Evolutionary conservation across 2,329 filamentous ascomycete species (phyloP), one percentile per base, ranked within the genome.

Genomic region (Rasamsonia emersonii): DNA sequence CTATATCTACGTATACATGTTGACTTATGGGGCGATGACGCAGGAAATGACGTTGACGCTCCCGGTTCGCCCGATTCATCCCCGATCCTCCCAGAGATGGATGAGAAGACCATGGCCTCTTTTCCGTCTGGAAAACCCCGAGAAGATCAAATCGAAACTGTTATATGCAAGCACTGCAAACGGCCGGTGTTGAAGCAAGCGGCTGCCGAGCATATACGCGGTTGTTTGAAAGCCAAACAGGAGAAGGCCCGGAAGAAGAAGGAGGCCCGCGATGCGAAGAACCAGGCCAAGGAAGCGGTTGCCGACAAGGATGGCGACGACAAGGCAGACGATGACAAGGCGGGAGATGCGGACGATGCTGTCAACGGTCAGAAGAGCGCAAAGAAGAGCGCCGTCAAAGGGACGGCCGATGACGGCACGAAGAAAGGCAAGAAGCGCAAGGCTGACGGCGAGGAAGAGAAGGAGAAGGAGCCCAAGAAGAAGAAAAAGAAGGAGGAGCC

Each of bases 401-500:
- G 51, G 2, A 69, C 67, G 19, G 74, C 74, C 24, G 70, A 74
- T 6, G 76, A 77, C 30, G 61, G 56, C 9, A 54, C 57, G 7
- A 73, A 72, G 38, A 80, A 79, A 47, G 77, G 79, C 28, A 88
- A 86, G 67, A 86, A 86, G 61, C 70, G 81, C 37, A 86, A 86
- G 60, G 79, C 81, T 5, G 80, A 85, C 33, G 72, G 65, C 5
- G 79, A 59, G 32, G 70, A 64, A 14, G 65, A 88, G 45, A 72
- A 75, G n/a, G 82, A 86, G 32, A 91, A 91, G 62, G 82, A 75
- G 10, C 81, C 82, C 1, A 91, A 89, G 59, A 75, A 79, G 43
- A 93, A 93, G 68, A 94, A 93, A 68, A 93, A 93, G 68, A 93
- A 93, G 64, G 86, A 94, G 41, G 86, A 93, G 51, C 79, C 80